Evolutionary conservation across 768 basidiomycete genomes (phyloP).

Genomic region (Mycena epipterygia): DNA sequence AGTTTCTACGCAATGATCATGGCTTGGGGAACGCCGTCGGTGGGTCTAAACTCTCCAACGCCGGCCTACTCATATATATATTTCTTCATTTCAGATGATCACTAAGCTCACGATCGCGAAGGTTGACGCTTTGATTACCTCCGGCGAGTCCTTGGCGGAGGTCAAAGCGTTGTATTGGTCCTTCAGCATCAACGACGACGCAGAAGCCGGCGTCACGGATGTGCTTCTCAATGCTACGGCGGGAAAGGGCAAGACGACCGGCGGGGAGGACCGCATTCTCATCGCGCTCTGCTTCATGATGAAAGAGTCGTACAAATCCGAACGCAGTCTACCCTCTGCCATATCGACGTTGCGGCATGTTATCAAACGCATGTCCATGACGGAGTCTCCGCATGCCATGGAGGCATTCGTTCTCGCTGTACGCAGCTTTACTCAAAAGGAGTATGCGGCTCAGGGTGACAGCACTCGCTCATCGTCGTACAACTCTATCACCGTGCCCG

Average conservation of each 20-base stretch:
- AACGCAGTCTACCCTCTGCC: conserved; percentile 10
- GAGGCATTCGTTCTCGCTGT: conserved; percentile 21
- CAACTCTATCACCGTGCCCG: conserved; percentile 9
- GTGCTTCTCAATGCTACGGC: conserved; percentile 23
- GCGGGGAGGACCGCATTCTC: conserved; percentile 10
- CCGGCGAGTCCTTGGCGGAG: conserved; percentile 13
- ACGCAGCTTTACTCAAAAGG: conserved; percentile 15
- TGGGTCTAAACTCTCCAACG: conserved; percentile 13
- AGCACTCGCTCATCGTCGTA: conserved; percentile 12
- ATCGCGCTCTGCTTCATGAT: conserved; percentile 24
- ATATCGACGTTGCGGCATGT: conserved; percentile 18
- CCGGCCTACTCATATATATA: conserved; percentile 5
- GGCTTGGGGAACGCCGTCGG: conserved; percentile 23
- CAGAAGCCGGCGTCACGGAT: conserved; percentile 21
- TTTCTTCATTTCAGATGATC: conserved; percentile 22
- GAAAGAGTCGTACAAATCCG: conserved; percentile 15
- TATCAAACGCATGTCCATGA: conserved; percentile 6
- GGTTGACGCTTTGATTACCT: conserved; percentile 16
- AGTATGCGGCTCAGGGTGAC: conserved; percentile 18
- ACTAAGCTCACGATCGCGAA: conserved; percentile 15
- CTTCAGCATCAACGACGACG: conserved; percentile 15
- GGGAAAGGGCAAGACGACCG: conserved; percentile 20
- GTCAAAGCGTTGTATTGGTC: conserved; percentile 11
- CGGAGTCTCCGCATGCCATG: conserved; percentile 16
- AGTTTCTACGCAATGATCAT: conserved; percentile 11